phyloP scores from a whole-genome alignment of 257 asterid genomes.

The Oldenlandia corymbosa region DNA sequence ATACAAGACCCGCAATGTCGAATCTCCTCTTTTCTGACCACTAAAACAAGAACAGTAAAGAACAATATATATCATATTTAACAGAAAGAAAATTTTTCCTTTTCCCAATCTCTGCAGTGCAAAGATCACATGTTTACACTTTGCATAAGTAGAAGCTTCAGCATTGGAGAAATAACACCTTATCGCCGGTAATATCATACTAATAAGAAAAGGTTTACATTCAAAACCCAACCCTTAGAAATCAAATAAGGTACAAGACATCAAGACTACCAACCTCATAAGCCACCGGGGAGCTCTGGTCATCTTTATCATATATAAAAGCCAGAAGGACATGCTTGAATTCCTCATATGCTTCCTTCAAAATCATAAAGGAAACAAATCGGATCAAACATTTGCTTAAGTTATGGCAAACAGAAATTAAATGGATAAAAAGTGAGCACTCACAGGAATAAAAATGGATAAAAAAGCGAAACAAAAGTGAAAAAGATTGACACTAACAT shows the following conservation, averaged over 20 bases:
- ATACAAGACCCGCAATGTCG: constrained; percentile 83
- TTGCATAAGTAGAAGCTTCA: background rate
- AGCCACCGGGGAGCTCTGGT: constrained; percentile 84
- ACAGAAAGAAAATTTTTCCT: background rate
- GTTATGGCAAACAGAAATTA: background rate
- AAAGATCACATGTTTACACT: background rate
- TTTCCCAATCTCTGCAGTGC: background rate
- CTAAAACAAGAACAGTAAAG: constrained; percentile 44
- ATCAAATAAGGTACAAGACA: background rate
- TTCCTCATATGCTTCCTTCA: constrained; percentile 98
- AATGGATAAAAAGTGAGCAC: background rate
- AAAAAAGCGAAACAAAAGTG: background rate
- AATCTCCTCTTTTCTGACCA: constrained; percentile 91
- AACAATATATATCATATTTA: background rate
- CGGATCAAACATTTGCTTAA: constrained; percentile 28
- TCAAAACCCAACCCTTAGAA: background rate
- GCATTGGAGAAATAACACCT: background rate
- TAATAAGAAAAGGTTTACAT: background rate
- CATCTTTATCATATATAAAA: constrained; percentile 79
- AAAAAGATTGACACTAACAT: background rate
- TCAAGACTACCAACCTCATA: constrained; percentile 54
- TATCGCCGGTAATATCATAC: no score
- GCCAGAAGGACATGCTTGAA: constrained; percentile 92
- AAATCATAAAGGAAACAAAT: constrained; percentile 23
- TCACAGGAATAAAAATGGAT: background rate